Evolutionary conservation across 2,329 filamentous ascomycete genomes (phyloP), one percentile per base, ranked within the genome.

Genomic region (Coniella vitis): DNA sequence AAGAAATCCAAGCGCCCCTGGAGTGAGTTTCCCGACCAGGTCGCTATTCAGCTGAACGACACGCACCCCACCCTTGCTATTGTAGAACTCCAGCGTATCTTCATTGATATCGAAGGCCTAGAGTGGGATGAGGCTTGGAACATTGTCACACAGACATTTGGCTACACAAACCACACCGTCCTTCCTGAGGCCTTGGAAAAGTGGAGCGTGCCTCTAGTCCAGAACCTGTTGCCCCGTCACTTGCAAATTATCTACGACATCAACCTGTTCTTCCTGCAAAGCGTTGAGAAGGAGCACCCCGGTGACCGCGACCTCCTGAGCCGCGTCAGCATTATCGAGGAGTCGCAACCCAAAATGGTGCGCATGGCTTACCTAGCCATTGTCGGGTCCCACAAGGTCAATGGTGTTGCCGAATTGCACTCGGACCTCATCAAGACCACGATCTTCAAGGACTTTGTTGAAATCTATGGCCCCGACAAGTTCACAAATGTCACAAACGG

Each of bases 401-500:
- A 98, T 59, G 93, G 93, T 65, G 93, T 98, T 32, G 93, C 93
- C 31, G 93, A 98, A 70, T 73, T 98, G 56, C 93, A 98, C 71
- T 98, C 93, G 1, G 93, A 98, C 64, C 76, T 98, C 51, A 95
- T 98, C 74, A 93, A 93, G 74, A 94, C 90, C 0, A 98, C 93
- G n/a, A 95, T 98, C 58, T 97, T 98, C 81, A 96, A 93, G 68
- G 93, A 98, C 67, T 98, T 98, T 68, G 91, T 98, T 52, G 79
- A 82, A 59, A 88, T 98, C 56, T 98, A 93, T 60, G 93, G 93
- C 3, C 51, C 85, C 0, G 93, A 98, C 76, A 96, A 96, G 68
- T 98, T 98, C 69, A 95, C 88, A 50, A 98, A 98, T 60, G 91
- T 98, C 56, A 98, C 93, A 56, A 98, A 98, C 66, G 93, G 93